Base-by-base conservation (phyloP, 2,329 filamentous ascomycete genomes). In the Colletotrichum sp. region DNA sequence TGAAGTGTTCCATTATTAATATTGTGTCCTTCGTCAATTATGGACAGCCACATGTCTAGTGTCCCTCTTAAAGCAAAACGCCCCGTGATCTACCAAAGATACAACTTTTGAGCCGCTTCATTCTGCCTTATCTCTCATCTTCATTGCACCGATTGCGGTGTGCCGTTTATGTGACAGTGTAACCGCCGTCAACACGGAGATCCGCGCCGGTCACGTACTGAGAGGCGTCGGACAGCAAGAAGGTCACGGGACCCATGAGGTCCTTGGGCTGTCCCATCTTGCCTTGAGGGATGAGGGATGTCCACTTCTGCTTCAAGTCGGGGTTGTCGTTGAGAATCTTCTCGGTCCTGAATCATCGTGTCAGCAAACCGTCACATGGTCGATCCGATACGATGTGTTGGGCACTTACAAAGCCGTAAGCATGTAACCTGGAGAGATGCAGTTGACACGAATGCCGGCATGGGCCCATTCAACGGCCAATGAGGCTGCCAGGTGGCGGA, bases 371-470 rank as follows among this genome's bases (percentile, higher is more conserved):
- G 6, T 29, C 69, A 19, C n/a, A 65, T 34, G 57, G 22, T 44
- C 32, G 25, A 63, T 71, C 29, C 19, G 12, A 65, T 11, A 25
- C 49, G 39, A 62, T 44, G 44, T 49, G 44, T 2, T 34, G 44
- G 29, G 49, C 52, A 87, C 94, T 91, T 89, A 96, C 94, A 98
- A 87, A 75, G 96, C 95, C 19, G 96, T 98, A 79, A 98, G 88
- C 96, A 99, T 99, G 86, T 99, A 99, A 61, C 97, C 96, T 0
- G 96, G 96, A 34, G 94, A 96, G 84, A 99, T 97, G 86, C 95
- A 97, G 88, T 99, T 99, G 79, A 99, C 96, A 44, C 96, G 92
- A 82, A 99, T 98, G 79, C 93, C 93, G 49, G 93, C 92, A 79
- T 93, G 90, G 0, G 96, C 96, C 96, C 97, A 99, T 86, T 99